Evolutionary conservation across 257 asterid species (phyloP).

Genomic region (Solanum lignicaule): DNA sequence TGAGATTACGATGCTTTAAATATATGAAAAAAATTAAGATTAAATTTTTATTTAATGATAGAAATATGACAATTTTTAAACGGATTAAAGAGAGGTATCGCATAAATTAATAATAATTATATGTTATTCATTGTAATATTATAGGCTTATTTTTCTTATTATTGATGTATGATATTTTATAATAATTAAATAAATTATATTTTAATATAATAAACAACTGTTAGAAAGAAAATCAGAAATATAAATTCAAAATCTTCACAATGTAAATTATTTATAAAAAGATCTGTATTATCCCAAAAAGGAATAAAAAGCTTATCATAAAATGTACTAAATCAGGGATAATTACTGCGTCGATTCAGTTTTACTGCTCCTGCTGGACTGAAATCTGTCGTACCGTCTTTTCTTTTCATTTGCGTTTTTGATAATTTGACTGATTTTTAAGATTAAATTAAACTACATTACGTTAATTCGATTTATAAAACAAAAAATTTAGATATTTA

Average conservation of each 20-base stretch:
- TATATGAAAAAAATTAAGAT: too few relatives aligned
- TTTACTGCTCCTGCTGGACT: not conserved
- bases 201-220: not conserved
- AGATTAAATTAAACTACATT: too few relatives aligned
- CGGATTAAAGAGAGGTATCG: not conserved
- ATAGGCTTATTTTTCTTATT: too few relatives aligned
- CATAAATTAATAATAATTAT: too few relatives aligned
- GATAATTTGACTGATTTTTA: too few relatives aligned
- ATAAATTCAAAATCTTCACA: not conserved
- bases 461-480: too few relatives aligned
- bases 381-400: not conserved
- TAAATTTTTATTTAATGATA: too few relatives aligned
- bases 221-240: not conserved
- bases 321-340: not conserved
- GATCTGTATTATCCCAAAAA: not conserved
- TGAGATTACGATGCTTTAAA: not conserved
- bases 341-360: not conserved
- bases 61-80: too few relatives aligned
- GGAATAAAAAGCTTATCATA: not conserved
- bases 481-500: rapidly evolving
- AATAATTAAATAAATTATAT: too few relatives aligned
- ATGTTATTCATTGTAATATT: not conserved
- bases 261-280: not conserved
- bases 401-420: not conserved
- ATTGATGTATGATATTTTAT: too few relatives aligned